These are phyloP conservation scores for Camelina laxa DNA, from an alignment of 345 rosid species.

Conservation along the genomic window DNA sequence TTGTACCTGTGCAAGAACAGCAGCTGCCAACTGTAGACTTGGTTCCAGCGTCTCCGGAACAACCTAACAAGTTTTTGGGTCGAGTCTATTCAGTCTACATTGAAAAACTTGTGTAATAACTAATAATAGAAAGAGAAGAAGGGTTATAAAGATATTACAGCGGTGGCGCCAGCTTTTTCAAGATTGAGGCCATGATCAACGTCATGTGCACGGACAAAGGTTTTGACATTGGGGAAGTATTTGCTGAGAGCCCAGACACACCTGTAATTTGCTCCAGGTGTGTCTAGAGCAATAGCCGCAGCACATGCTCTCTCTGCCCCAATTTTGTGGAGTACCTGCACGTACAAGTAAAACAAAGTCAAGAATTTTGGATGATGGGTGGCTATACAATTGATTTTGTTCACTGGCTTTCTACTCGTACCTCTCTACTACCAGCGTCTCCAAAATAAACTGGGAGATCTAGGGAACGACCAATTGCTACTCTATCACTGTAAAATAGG, in stretches of 20 bases:
- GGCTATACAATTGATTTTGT: background rate
- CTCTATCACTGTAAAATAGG: slow-evolving; percentile 79
- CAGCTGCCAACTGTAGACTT: slow-evolving; percentile 97
- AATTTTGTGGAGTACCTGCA: slow-evolving; percentile 87
- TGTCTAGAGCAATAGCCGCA: slow-evolving; percentile 90
- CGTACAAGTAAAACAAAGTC: background rate
- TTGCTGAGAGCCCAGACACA: slow-evolving; percentile 99
- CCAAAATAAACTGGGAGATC: slow-evolving; percentile 98
- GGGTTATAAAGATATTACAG: slow-evolving; percentile 56
- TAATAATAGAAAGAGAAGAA: background rate
- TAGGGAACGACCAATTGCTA: slow-evolving; percentile 87
- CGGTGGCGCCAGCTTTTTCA: slow-evolving; percentile 98
- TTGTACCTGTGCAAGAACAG: slow-evolving; percentile 96
- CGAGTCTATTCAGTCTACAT: slow-evolving; percentile 3
- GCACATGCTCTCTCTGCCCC: slow-evolving; percentile 98
- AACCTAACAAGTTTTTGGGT: slow-evolving; percentile 58
- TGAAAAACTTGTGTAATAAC: background rate
- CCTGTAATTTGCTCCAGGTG: slow-evolving; percentile 99
- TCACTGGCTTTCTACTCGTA: slow-evolving; percentile 33
- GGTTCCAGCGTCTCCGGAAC: slow-evolving; percentile 99
- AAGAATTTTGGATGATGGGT: background rate
- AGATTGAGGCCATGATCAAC: slow-evolving; percentile 95
- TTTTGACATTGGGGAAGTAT: slow-evolving; percentile 95
- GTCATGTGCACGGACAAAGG: slow-evolving; percentile 98
- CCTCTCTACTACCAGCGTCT: slow-evolving; percentile 99